Conservation (phyloP, 768 basidiomycete genomes). For the Lentinula aciculospora region DNA sequence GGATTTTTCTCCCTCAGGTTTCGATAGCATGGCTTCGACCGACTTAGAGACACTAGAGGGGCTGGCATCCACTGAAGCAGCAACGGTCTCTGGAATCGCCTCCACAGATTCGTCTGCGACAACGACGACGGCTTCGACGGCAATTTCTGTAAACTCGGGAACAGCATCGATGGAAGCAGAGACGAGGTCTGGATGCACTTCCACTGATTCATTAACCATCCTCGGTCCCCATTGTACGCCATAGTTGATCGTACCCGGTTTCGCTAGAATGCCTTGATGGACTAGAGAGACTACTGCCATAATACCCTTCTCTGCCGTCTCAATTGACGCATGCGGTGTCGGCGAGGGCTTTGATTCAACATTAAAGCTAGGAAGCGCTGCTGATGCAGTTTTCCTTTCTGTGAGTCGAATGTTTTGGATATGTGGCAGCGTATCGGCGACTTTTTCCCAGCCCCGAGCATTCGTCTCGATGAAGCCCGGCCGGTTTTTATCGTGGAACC, state of each 20-base stretch:
- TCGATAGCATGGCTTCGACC: slow-evolving; percentile 25
- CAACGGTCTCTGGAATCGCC: background rate
- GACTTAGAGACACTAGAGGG: slow-evolving; percentile 19
- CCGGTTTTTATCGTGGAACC: slow-evolving; percentile 77
- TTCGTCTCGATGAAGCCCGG: slow-evolving; percentile 63
- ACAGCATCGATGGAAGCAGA: slow-evolving; percentile 49
- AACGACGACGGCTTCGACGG: slow-evolving; percentile 37
- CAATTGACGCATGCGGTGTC: slow-evolving; percentile 15
- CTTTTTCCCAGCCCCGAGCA: slow-evolving; percentile 63
- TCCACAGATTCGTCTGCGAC: slow-evolving; percentile 6
- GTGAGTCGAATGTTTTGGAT: slow-evolving; percentile 59
- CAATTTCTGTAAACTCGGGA: slow-evolving; percentile 37
- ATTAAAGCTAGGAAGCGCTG: slow-evolving; percentile 5
- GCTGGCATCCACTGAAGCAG: slow-evolving; percentile 17
- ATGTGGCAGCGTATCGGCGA: slow-evolving; percentile 65
- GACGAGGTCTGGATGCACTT: slow-evolving; percentile 29
- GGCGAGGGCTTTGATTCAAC: slow-evolving; percentile 9
- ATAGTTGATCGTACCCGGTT: slow-evolving; percentile 27
- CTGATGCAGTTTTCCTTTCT: slow-evolving; percentile 37
- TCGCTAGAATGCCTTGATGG: slow-evolving; percentile 35
- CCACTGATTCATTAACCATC: slow-evolving; percentile 30
- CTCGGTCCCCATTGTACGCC: slow-evolving; percentile 29
- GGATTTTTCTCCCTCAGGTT: slow-evolving; percentile 8
- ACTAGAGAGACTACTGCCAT: slow-evolving; percentile 41
- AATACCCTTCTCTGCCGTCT: slow-evolving; percentile 40